Evolutionary conservation across 1,284 basidiomycete genomes (phyloP).

Genomic region (Cryptococcus sp.): DNA sequence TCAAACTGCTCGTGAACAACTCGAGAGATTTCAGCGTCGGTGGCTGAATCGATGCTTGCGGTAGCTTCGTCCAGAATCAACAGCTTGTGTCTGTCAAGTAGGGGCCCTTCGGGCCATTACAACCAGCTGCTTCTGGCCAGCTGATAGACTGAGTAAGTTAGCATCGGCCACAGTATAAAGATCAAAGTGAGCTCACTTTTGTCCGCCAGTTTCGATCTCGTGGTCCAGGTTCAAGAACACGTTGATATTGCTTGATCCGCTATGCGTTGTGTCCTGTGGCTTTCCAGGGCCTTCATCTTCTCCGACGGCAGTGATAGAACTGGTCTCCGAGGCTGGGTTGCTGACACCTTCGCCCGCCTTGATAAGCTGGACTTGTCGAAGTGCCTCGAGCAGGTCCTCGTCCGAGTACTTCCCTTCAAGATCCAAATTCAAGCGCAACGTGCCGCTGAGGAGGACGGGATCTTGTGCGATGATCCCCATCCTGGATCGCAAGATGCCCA

Average conservation of each 20-base stretch:
- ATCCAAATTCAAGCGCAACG: conserved; percentile 45
- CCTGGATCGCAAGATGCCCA: conserved; percentile 26
- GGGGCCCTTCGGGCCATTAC: conserved; percentile 53
- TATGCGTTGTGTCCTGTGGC: background rate
- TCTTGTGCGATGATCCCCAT: conserved; percentile 40
- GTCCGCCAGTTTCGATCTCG: conserved; percentile 34
- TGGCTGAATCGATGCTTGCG: conserved; percentile 46
- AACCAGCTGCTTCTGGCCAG: conserved; percentile 54
- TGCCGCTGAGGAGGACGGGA: conserved; percentile 42
- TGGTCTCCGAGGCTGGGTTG: background rate
- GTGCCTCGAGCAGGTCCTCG: conserved; percentile 27
- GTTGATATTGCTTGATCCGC: background rate
- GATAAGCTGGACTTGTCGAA: conserved; percentile 39
- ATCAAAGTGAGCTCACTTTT: conserved; percentile 20
- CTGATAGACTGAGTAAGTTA: conserved; percentile 55
- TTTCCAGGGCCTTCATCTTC: background rate
- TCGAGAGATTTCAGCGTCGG: conserved; percentile 47
- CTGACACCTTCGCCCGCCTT: conserved; percentile 2
- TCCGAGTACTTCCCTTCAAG: conserved; percentile 32
- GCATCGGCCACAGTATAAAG: background rate
- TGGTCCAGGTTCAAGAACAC: conserved; percentile 32
- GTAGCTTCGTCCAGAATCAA: conserved; percentile 55
- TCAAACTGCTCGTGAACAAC: conserved; percentile 47
- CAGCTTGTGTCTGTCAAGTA: conserved; percentile 50
- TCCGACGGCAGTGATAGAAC: background rate